Base-by-base conservation (phyloP, 2,329 filamentous ascomycete species). In the Sarocladium oryzae region DNA sequence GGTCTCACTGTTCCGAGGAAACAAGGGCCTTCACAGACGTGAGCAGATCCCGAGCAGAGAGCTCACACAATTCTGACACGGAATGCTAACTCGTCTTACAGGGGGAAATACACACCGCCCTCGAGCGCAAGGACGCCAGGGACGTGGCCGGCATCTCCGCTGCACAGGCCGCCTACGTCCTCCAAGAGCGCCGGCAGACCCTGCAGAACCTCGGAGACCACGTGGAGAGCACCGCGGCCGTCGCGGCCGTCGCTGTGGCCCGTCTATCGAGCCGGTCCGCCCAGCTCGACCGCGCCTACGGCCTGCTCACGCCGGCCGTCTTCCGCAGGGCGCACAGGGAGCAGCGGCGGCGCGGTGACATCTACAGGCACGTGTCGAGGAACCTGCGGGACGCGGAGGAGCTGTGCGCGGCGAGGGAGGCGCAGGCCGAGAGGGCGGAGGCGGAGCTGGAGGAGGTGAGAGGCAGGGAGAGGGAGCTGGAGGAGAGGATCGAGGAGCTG, bases 321-420 rank as follows among this genome's bases (percentile, higher is more conserved):
- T 32, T 32, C 6, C 10, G 28, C 24, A 48, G 51, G 28, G n/a
- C 13, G 36, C 35, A 16, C 24, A 48, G 49, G 3, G 32, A 36
- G 26, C 43, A 49, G 13, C 49, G 38, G 0, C 53, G 56, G 13
- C 53, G 58, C 9, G 49, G 53, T 6, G 54, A 59, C 11, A 59
- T 64, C 18, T 60, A 63, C 21, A 53, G 59, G 11, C 58, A 60
- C 18, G 54, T 64, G 2, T 61, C 60, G 21, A 55, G 52, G 50
- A 57, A 63, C 51, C 56, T 67, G 30, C 57, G 56, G 20, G 57
- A 57, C 54, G 51, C 58, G 1, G 46, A 54, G 15, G 50, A 43
- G 50, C 53, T 52, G 37, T 53, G 55, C 43, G 56, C 55, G 30
- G 16, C 4, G 7, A 37, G 20, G 13, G 11, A 37, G 18, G 11